A percentile compares a stretch with the other conserved stretches of the same genome.
Conservation (phyloP, 768 basidiomycete species). For the Suillus americanus region DNA sequence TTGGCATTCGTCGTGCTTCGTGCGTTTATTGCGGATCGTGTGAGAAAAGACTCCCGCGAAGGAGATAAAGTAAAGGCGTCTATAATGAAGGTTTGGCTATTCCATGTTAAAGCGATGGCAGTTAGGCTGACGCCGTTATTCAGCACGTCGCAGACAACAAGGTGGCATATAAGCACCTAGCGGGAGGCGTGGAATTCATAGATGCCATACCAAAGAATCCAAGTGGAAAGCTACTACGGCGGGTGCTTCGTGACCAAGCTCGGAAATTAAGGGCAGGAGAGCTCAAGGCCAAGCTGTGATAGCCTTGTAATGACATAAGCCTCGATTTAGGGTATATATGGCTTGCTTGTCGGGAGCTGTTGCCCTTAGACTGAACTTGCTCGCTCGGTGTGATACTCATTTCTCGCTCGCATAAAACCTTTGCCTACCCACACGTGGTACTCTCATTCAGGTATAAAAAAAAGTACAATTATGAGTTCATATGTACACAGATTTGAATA, state of each 20-base stretch:
- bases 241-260: slow-evolving; percentile 51
- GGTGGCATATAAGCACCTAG: slow-evolving; percentile 56
- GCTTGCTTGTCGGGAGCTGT: background rate
- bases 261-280: slow-evolving; percentile 20
- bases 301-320: background rate
- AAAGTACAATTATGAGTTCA: background rate
- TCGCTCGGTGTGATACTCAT: background rate
- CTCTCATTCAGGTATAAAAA: background rate
- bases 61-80: slow-evolving; percentile 40
- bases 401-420: background rate
- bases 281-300: background rate
- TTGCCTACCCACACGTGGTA: background rate
- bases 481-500: background rate
- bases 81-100: slow-evolving; percentile 45
- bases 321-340: background rate
- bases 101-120: background rate
- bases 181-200: slow-evolving; percentile 59
- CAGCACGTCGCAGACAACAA: slow-evolving; percentile 58
- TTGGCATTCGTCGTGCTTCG: slow-evolving; percentile 65
- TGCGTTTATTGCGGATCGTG: slow-evolving; percentile 35
- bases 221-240: slow-evolving; percentile 56
- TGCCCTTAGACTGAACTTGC: background rate
- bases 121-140: slow-evolving; percentile 3
- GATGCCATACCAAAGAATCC: slow-evolving; percentile 61
- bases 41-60: slow-evolving; percentile 28